A percentile compares a stretch with the other conserved stretches of the same genome.
Evolutionary conservation across 805 yeast species (phyloP).

Genomic region (Metschnikowia peoriensis): DNA sequence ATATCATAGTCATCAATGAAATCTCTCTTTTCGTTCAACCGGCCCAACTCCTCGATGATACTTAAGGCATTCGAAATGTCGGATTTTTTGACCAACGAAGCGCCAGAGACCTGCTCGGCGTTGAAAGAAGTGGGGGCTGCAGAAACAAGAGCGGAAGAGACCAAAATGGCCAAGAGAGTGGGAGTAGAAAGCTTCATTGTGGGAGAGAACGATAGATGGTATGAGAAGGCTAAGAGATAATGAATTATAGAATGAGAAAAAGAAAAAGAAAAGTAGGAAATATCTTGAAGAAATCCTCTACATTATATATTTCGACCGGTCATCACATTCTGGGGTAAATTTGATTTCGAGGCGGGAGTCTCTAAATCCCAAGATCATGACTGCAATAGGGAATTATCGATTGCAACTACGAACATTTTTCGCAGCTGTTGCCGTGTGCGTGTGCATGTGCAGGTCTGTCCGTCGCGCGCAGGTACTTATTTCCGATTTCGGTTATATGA

Average conservation of each 20-base stretch:
- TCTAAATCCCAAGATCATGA: not conserved
- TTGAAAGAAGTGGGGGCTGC: slow-evolving; percentile 30
- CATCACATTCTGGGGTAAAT: no score
- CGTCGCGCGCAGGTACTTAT: not conserved
- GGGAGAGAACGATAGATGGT: slow-evolving; percentile 3
- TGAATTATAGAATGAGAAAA: no score
- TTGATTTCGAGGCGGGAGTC: not conserved
- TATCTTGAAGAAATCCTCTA: not conserved
- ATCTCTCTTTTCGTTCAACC: slow-evolving; percentile 38
- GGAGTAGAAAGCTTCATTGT: slow-evolving; percentile 42
- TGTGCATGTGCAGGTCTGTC: not conserved
- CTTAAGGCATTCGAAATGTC: slow-evolving; percentile 34
- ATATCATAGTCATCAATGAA: slow-evolving; percentile 28
- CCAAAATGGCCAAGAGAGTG: slow-evolving; percentile 40
- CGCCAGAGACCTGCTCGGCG: slow-evolving; percentile 17
- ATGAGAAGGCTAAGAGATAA: not conserved
- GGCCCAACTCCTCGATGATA: slow-evolving; percentile 32
- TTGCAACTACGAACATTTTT: not conserved
- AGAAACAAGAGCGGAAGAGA: slow-evolving; percentile 34
- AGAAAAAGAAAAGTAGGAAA: no score
- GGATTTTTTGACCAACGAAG: slow-evolving; percentile 32
- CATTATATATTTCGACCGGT: no score
- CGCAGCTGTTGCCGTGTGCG: slow-evolving; percentile 5
- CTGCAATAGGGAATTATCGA: slow-evolving; percentile 6
- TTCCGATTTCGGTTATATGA: slow-evolving; percentile 1